These are phyloP conservation scores for Saccharomycopsis schoenii DNA, from an alignment of 805 yeast genomes.

Conservation along the genomic window DNA sequence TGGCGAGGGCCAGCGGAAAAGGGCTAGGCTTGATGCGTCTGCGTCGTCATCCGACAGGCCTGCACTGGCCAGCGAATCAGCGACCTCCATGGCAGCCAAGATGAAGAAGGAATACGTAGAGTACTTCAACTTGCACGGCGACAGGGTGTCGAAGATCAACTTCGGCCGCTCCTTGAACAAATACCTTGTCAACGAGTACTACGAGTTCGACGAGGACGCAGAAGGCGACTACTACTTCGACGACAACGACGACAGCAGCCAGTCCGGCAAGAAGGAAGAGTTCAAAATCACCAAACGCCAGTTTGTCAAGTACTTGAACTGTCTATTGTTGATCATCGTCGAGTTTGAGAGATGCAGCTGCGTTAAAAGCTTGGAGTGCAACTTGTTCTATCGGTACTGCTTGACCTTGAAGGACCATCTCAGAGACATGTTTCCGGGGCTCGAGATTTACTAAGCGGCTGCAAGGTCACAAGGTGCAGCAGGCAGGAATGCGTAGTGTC, in stretches of 20 bases:
- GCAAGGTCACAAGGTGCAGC: neutral
- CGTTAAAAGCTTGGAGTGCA: neutral
- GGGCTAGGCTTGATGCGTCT: neutral
- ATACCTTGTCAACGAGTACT: neutral
- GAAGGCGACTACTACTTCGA: constrained; percentile 1
- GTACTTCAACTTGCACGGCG: neutral
- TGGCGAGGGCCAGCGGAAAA: neutral
- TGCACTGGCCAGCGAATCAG: neutral
- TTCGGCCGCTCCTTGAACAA: neutral
- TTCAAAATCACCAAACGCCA: constrained; percentile 1
- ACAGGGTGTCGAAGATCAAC: neutral
- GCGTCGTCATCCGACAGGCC: neutral
- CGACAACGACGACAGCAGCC: neutral
- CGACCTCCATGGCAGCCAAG: neutral
- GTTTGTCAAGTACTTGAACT: constrained; percentile 8
- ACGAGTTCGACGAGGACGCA: neutral
- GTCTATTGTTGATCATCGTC: constrained; percentile 6
- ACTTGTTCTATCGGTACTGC: constrained; percentile 6
- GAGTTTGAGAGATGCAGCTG: constrained; percentile 9
- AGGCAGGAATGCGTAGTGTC: too few species aligned
- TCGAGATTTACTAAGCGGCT: neutral
- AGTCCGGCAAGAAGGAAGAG: neutral
- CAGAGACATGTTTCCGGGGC: constrained; percentile 2
- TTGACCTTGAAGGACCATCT: constrained; percentile 3
- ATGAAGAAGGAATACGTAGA: neutral